Percentiles rank a stretch among this genome's conserved stretches.
phyloP scores from a whole-genome alignment of 495 filamentous ascomycete genomes.

The Talaromyces trachyspermus region DNA sequence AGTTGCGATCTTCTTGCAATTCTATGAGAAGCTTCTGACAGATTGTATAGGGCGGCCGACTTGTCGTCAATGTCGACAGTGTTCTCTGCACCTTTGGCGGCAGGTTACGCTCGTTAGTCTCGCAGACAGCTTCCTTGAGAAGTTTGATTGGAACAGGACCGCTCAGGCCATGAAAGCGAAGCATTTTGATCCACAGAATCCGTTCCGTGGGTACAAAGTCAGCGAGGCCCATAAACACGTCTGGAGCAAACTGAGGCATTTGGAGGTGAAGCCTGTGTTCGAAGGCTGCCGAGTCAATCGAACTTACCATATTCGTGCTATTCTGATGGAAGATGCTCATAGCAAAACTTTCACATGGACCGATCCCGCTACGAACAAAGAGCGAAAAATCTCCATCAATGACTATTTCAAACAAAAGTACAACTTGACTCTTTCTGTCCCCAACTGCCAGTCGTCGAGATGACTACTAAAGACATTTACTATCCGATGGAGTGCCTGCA shows the following conservation, averaged over 20 bases:
- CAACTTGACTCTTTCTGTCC: slow-evolving; percentile 44
- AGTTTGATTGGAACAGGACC: not conserved
- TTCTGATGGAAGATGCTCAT: slow-evolving; percentile 38
- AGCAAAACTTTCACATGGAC: slow-evolving; percentile 20
- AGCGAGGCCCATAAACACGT: not conserved
- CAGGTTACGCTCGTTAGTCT: slow-evolving; percentile 4
- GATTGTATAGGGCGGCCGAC: slow-evolving; percentile 34
- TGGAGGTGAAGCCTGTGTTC: slow-evolving; percentile 3
- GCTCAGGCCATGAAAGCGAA: not conserved
- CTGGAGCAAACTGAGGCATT: not conserved
- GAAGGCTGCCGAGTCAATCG: not conserved
- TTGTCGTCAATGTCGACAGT: slow-evolving; percentile 72
- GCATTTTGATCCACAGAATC: not conserved
- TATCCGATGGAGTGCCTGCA: slow-evolving; percentile 75
- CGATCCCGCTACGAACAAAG: slow-evolving; percentile 37
- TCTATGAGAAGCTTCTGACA: slow-evolving; percentile 7
- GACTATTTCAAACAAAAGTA: slow-evolving; percentile 66
- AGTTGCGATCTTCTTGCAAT: slow-evolving; percentile 11
- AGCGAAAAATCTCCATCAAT: slow-evolving; percentile 41
- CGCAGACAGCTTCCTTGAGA: slow-evolving; percentile 1
- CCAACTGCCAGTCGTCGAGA: slow-evolving; percentile 64
- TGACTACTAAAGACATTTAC: slow-evolving; percentile 51
- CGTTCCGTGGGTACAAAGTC: not conserved
- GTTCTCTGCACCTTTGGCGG: slow-evolving; percentile 52
- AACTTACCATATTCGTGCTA: not conserved